A percentile compares a stretch with the other conserved stretches of the same genome.
Evolutionary conservation across 2,329 filamentous ascomycete genomes (phyloP).

Genomic region (Bisporella sp.): DNA sequence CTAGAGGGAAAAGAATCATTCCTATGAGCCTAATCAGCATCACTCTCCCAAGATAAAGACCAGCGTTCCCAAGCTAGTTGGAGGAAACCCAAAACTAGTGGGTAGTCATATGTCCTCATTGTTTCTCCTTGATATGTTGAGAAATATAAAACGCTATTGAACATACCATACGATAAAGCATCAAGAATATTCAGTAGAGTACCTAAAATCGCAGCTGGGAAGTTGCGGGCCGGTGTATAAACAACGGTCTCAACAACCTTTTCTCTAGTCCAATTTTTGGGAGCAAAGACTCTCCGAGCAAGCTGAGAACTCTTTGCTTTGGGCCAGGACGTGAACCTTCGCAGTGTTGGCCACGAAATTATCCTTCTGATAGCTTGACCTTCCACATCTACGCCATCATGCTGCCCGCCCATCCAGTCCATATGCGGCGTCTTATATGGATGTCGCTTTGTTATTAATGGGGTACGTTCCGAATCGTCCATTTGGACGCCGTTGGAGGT

Average conservation of each 20-base stretch:
- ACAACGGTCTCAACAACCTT: constrained; percentile 58
- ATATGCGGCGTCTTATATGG: constrained; percentile 15
- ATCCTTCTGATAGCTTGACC: constrained; percentile 13
- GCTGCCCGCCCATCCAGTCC: constrained; percentile 24
- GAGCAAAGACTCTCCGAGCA: constrained; percentile 39
- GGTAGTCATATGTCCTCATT: no score
- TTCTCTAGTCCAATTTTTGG: constrained; percentile 65
- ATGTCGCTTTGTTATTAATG: constrained; percentile 19
- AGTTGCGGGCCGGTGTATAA: constrained; percentile 58
- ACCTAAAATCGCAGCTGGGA: constrained; percentile 85
- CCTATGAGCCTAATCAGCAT: constrained; percentile 35
- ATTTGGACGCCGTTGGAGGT: constrained; percentile 15
- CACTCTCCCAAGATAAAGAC: no score
- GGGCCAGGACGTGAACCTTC: constrained; percentile 17
- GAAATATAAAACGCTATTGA: not conserved
- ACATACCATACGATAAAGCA: constrained; percentile 80
- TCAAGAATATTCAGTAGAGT: constrained; percentile 88
- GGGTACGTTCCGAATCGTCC: constrained; percentile 22
- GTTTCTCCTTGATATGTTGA: no score
- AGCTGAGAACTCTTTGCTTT: constrained; percentile 13
- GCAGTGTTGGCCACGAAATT: constrained; percentile 23
- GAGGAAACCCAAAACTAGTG: no score
- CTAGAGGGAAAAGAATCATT: constrained; percentile 92
- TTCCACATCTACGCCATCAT: constrained; percentile 24
- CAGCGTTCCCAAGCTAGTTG: no score